Conservation (phyloP, 1,284 basidiomycete genomes). For the Rhodotorula sp. region DNA sequence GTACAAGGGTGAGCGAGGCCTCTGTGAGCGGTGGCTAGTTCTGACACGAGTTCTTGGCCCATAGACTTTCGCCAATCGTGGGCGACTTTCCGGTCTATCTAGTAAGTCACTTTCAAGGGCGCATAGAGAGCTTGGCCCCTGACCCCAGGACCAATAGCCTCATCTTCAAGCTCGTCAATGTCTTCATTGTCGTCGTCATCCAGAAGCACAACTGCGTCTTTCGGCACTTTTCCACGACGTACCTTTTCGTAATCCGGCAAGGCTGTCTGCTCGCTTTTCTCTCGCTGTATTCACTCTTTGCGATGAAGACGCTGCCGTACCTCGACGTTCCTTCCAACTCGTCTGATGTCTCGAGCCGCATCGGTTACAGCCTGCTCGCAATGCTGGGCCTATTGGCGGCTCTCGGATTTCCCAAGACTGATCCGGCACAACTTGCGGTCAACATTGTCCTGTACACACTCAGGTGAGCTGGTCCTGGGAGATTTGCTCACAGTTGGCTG, state of each 20-base stretch:
- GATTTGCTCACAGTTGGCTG: not conserved
- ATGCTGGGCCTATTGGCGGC: conserved; percentile 44
- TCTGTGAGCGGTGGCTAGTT: not conserved
- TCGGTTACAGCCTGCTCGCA: conserved; percentile 33
- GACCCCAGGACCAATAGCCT: conserved; percentile 9
- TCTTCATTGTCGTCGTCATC: conserved; percentile 66
- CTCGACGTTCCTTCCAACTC: conserved; percentile 53
- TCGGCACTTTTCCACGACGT: conserved; percentile 56
- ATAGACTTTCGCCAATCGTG: conserved; percentile 67
- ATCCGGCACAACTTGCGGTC: conserved; percentile 44
- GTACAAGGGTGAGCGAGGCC: conserved; percentile 60
- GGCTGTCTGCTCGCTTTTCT: conserved; percentile 56
- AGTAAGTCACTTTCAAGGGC: conserved; percentile 26
- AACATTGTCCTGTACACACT: conserved; percentile 55
- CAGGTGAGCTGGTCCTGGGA: conserved; percentile 50
- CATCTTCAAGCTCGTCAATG: conserved; percentile 64
- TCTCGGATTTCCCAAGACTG: conserved; percentile 42
- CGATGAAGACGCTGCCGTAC: conserved; percentile 50
- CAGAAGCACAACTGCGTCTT: conserved; percentile 69
- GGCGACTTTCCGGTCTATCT: conserved; percentile 52
- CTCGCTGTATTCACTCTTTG: conserved; percentile 63
- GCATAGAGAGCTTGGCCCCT: too few relatives aligned
- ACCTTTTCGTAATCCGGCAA: conserved; percentile 64
- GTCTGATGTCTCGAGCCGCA: conserved; percentile 53
- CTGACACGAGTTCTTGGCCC: too few relatives aligned